phyloP scores from a whole-genome alignment of 345 rosid genomes.

The Hirschfeldia incana region DNA sequence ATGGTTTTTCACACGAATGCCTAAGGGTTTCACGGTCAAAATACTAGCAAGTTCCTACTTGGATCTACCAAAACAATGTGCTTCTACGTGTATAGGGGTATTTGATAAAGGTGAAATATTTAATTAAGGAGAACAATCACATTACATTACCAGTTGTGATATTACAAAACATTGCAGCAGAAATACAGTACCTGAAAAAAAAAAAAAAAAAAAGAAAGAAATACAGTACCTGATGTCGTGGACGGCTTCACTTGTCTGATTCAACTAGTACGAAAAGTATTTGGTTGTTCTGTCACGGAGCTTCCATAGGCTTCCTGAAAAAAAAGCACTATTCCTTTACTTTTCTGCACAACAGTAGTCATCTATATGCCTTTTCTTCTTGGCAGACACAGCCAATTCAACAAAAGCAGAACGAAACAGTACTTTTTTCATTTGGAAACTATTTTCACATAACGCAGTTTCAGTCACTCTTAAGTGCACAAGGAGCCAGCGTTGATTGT shows the following conservation, averaged over 20 bases:
- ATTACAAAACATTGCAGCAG: neutral
- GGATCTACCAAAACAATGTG: slow-evolving; percentile 15
- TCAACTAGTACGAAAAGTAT: slow-evolving; percentile 23
- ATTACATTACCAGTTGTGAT: neutral
- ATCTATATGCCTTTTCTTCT: slow-evolving; percentile 27
- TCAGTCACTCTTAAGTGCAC: slow-evolving; percentile 17
- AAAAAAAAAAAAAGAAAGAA: neutral
- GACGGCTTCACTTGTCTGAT: slow-evolving; percentile 37
- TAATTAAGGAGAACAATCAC: neutral
- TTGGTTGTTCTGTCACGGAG: slow-evolving; percentile 33
- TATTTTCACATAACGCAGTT: slow-evolving; percentile 8
- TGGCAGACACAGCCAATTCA: slow-evolving; percentile 33
- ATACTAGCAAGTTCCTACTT: neutral
- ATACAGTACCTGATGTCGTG: slow-evolving; percentile 30
- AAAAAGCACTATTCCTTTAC: slow-evolving; percentile 29
- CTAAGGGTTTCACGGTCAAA: slow-evolving; percentile 2
- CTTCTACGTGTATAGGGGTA: neutral
- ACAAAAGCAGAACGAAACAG: slow-evolving; percentile 16
- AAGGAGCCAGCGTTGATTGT: neutral
- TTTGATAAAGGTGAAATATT: neutral
- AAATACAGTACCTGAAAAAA: slow-evolving; percentile 17
- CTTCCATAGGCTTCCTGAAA: slow-evolving; percentile 28
- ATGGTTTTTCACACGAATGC: neutral
- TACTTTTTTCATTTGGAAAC: slow-evolving; percentile 8
- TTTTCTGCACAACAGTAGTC: slow-evolving; percentile 26